Percentiles rank a stretch among this genome's conserved stretches.
These are phyloP conservation scores for Nicotiana sylvestris DNA, from an alignment of 257 asterid genomes.

Conservation along the genomic window DNA sequence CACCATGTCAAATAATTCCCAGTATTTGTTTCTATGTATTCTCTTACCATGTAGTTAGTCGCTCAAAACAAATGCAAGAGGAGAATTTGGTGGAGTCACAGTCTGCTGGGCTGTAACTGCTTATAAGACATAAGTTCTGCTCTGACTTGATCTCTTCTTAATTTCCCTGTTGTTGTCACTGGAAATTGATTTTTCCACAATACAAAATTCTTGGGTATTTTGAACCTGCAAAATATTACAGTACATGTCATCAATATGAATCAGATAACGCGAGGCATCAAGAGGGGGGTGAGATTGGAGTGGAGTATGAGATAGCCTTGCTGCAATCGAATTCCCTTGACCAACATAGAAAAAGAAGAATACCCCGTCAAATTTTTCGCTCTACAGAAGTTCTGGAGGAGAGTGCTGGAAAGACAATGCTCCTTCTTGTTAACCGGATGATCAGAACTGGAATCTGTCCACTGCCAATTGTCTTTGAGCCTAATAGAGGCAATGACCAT, in stretches of 20 bases:
- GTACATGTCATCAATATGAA: neutral
- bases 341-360: neutral
- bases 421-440: slow-evolving; percentile 21
- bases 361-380: slow-evolving; percentile 66
- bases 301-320: neutral
- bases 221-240: slow-evolving; percentile 46
- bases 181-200: slow-evolving; percentile 64
- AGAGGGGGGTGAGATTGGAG: neutral
- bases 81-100: slow-evolving; percentile 24
- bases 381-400: slow-evolving; percentile 60
- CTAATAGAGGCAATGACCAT: slow-evolving; percentile 65
- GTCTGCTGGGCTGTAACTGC: slow-evolving; percentile 43
- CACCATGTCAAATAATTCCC: neutral
- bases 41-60: neutral
- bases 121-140: slow-evolving; percentile 40
- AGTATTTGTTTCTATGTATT: neutral
- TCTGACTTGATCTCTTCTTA: slow-evolving; percentile 65
- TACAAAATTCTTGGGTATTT: slow-evolving; percentile 59
- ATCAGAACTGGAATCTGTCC: slow-evolving; percentile 43
- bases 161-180: slow-evolving; percentile 68
- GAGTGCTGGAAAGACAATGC: slow-evolving; percentile 43
- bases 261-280: neutral
- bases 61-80: neutral
- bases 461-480: slow-evolving; percentile 57
- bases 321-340: neutral